Evolutionary conservation across 257 asterid genomes (phyloP).

Genomic region (Parsonsia alboflavescens): DNA sequence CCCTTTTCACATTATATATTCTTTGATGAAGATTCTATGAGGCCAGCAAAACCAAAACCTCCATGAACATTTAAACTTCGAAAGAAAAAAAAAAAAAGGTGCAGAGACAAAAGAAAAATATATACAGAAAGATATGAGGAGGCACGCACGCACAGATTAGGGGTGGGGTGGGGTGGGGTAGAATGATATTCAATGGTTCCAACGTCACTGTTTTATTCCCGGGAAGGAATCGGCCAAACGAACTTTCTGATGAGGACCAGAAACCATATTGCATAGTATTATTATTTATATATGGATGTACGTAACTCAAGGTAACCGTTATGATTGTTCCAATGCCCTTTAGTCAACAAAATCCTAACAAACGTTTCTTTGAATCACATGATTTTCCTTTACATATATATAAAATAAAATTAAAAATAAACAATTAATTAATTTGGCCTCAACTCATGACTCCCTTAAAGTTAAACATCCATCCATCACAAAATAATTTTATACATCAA

Average conservation of each 20-base stretch:
- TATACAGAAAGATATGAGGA: background rate
- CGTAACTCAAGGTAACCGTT: slow-evolving; percentile 58
- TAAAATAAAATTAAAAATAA: too few relatives aligned
- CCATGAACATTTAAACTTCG: background rate
- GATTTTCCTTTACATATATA: slow-evolving; percentile 6
- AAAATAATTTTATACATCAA: background rate
- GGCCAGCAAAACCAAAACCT: background rate
- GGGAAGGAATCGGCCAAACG: slow-evolving; percentile 40
- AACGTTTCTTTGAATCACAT: slow-evolving; percentile 49
- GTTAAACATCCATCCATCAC: slow-evolving; percentile 5
- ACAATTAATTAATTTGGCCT: slow-evolving; percentile 11
- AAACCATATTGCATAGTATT: slow-evolving; percentile 20
- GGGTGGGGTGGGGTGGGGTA: slow-evolving; percentile 8
- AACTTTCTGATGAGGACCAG: slow-evolving; percentile 35
- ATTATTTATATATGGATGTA: slow-evolving; percentile 19
- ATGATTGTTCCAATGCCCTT: slow-evolving; percentile 53
- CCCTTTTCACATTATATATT: too few relatives aligned
- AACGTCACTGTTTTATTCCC: slow-evolving; percentile 42
- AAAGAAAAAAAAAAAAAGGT: background rate
- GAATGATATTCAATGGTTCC: slow-evolving; percentile 25
- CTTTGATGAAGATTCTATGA: background rate
- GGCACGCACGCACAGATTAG: background rate
- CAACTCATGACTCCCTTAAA: background rate
- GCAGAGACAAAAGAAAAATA: background rate
- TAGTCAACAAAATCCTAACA: slow-evolving; percentile 87